Evolutionary conservation across 768 basidiomycete species (phyloP).

Genomic region (Auriscalpium orientale): DNA sequence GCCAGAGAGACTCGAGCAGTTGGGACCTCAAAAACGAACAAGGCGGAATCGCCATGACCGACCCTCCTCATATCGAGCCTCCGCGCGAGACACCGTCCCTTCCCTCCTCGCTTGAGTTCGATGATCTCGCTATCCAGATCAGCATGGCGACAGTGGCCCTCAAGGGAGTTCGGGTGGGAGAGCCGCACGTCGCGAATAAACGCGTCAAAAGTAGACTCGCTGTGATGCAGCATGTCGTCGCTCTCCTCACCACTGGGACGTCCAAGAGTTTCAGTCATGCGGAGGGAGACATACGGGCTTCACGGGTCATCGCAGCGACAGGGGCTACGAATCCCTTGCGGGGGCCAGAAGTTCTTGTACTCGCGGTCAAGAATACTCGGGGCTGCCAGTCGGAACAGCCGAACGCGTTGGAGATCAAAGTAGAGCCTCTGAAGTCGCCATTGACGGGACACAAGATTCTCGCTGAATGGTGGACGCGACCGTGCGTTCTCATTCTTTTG

Average conservation of each 20-base stretch:
- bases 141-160: neutral
- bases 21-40: too few relatives aligned
- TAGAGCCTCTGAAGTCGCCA: neutral
- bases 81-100: too few relatives aligned
- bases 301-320: neutral
- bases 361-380: neutral
- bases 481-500: neutral
- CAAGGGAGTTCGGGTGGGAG: neutral
- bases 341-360: neutral
- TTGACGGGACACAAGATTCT: neutral
- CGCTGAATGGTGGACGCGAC: neutral
- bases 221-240: neutral
- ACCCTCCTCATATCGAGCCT: too few relatives aligned
- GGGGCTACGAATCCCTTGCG: neutral
- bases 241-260: neutral
- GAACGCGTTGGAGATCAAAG: neutral
- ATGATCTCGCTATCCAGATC: neutral
- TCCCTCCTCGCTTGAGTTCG: neutral
- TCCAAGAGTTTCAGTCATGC: neutral
- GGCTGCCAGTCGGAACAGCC: neutral
- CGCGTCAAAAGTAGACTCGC: neutral
- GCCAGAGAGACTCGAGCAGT: too few relatives aligned
- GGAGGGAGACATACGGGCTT: neutral
- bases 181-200: neutral
- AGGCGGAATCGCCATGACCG: too few relatives aligned